Percentiles rank a stretch among this genome's conserved stretches.
Evolutionary conservation across 345 rosid species (phyloP).

Genomic region (Hibiscus tridactylites): DNA sequence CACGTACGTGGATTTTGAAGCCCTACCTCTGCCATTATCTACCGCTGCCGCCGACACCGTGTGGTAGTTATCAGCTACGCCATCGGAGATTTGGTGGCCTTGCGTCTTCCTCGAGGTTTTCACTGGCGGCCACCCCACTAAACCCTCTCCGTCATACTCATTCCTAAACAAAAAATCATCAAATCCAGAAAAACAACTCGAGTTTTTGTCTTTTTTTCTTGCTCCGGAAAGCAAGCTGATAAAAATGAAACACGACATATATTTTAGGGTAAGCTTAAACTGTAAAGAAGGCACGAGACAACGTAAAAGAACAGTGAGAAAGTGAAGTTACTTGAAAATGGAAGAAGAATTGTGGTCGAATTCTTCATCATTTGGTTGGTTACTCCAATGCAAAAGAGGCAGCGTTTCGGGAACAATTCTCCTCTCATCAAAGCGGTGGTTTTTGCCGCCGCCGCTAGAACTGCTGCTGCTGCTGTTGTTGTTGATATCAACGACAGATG

Average conservation of each 20-base stretch:
- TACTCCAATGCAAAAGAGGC: constrained; percentile 3
- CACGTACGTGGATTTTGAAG: constrained; percentile 5
- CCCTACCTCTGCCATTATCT: neutral
- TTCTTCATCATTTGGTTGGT: neutral
- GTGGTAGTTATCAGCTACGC: neutral
- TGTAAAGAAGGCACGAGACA: neutral
- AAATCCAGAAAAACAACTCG: neutral
- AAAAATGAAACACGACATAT: neutral
- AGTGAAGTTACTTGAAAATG: constrained; percentile 10
- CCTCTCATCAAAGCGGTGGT: neutral
- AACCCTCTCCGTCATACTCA: neutral
- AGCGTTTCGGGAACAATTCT: constrained; percentile 4
- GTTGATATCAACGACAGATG: neutral
- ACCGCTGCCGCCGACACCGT: neutral
- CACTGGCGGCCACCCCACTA: constrained; percentile 9
- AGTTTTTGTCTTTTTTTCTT: neutral
- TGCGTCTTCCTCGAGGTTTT: constrained; percentile 4
- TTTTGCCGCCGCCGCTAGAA: neutral
- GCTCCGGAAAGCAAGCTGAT: neutral
- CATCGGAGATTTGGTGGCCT: neutral
- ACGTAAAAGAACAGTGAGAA: neutral
- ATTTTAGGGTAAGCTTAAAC: neutral
- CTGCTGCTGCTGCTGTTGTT: neutral
- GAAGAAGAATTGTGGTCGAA: neutral
- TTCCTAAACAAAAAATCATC: neutral